Evolutionary conservation across 2,329 filamentous ascomycete species (phyloP).

Genomic region (Cadophora malorum): DNA sequence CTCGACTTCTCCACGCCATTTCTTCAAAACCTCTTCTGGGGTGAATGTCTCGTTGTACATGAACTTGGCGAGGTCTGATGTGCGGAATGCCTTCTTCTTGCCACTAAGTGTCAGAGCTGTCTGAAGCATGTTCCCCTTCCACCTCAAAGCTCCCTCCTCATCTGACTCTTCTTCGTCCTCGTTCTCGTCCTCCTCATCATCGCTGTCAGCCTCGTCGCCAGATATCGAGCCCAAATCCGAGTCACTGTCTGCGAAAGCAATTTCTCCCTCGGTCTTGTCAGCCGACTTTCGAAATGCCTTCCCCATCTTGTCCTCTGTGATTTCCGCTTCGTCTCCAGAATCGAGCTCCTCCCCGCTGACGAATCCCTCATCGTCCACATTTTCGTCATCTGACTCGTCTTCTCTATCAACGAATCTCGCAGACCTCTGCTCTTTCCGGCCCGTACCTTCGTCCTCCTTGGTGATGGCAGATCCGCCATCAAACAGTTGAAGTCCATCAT

Average conservation of each 20-base stretch:
- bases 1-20: conserved; percentile 76
- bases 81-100: conserved; percentile 74
- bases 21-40: conserved; percentile 75
- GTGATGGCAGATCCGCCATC: conserved; percentile 74
- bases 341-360: conserved; percentile 45
- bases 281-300: conserved; percentile 64
- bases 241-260: conserved; percentile 95
- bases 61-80: conserved; percentile 81
- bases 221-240: conserved; percentile 94
- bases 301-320: conserved; percentile 64
- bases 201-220: conserved; percentile 52
- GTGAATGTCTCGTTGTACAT: conserved; percentile 87
- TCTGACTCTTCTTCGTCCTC: conserved; percentile 60
- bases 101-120: conserved; percentile 76
- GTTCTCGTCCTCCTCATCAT: conserved; percentile 59
- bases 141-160: conserved; percentile 75
- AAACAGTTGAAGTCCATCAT: conserved; percentile 86
- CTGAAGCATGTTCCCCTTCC: conserved; percentile 87
- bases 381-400: conserved; percentile 62
- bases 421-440: conserved; percentile 64
- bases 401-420: conserved; percentile 66
- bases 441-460: conserved; percentile 64
- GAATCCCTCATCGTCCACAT: conserved; percentile 57
- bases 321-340: conserved; percentile 62
- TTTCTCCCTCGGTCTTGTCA: conserved; percentile 67